These are phyloP conservation scores for Tremella yokohamensis DNA, from an alignment of 768 basidiomycete species.

Conservation along the genomic window DNA sequence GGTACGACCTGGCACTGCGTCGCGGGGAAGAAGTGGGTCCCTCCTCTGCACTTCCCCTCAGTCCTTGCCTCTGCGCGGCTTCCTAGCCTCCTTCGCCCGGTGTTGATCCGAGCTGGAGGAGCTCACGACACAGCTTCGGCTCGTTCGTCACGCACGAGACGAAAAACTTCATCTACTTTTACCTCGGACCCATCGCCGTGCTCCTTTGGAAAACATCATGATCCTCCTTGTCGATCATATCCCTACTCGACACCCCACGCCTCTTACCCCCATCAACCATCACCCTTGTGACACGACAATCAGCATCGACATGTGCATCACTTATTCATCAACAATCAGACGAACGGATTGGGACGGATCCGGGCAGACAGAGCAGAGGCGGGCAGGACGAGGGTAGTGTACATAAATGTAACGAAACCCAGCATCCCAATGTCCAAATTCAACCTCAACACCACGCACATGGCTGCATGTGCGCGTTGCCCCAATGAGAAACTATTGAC, in stretches of 20 bases:
- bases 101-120: too few relatives aligned
- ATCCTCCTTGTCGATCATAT: neutral
- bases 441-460: too few relatives aligned
- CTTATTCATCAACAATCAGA: neutral
- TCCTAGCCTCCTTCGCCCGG: neutral
- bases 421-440: too few relatives aligned
- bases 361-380: too few relatives aligned
- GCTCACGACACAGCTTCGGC: conserved; percentile 61
- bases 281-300: neutral
- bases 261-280: neutral
- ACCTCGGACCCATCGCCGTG: conserved; percentile 85
- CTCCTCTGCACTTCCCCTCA: neutral
- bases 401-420: too few relatives aligned
- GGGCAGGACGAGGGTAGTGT: too few relatives aligned
- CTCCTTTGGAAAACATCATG: conserved; percentile 57
- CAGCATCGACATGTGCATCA: neutral
- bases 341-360: too few relatives aligned
- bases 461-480: too few relatives aligned
- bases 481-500: too few relatives aligned
- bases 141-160: conserved; percentile 98
- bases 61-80: neutral
- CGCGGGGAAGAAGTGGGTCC: conserved; percentile 77
- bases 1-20: conserved; percentile 98
- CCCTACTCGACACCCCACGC: neutral
- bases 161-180: conserved; percentile 98